Evolutionary conservation across 78 protist species (phyloP), one percentile per base, ranked within the genome.

Genomic region (Isochrysis galbana): DNA sequence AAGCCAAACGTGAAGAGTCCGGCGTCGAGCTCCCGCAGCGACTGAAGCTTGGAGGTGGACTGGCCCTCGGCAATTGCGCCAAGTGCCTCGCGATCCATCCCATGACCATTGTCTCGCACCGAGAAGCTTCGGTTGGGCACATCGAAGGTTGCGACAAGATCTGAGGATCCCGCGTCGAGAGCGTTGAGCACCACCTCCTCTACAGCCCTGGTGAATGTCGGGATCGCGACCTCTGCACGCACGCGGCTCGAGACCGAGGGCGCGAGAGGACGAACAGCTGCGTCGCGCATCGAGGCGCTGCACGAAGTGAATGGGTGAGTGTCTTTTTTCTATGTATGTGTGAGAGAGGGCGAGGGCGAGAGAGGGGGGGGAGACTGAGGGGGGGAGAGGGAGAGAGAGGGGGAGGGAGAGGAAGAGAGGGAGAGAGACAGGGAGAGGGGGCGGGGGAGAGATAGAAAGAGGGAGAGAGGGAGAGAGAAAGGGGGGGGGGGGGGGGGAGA

Each of bases 171-270:
- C 25, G 89, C 89, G 5, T 84, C 89, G 67, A 84, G 72, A 5
- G 69, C 38, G 67, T 84, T 84, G 69, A 84, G 41, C 69, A 47
- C 89, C 11, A 84, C 44, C 89, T 45, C 69, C 41, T 84, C 89
- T 1, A 36, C 69, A 17, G 23, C 41, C 5, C 38, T 7, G 2
- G 67, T 5, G 41, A 84, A 1, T 5, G 72, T 42, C 46, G 87
- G 46, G n/a, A 80, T 3, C 36, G 87, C 41, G 11, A 17, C 5
- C 32, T 36, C 80, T 19, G 80, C 5, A 41, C 80, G 80, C 29
- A 70, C 19, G 41, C 5, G 42, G 41, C 11, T n/a, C 41, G 80
- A 5, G 14, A 19, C 80, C 41, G 41, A 17, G 44, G 41, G 21
- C 21, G 80, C n/a, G n/a, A n/a, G n/a, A n/a, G n/a, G n/a, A n/a